Base-by-base conservation (phyloP, 441 rosid species). In the Erodium texanum region DNA sequence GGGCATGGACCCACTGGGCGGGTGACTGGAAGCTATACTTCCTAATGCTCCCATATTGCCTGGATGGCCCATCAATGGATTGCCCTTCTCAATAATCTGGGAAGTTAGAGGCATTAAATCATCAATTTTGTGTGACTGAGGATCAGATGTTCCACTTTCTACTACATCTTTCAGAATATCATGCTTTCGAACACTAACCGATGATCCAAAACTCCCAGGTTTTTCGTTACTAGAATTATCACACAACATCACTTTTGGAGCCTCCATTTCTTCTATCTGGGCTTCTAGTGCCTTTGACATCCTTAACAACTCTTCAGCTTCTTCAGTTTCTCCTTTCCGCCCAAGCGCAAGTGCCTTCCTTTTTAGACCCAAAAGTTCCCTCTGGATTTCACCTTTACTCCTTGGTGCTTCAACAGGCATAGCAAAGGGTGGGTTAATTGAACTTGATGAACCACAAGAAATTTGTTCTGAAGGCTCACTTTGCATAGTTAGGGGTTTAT, bases 341-440 rank as follows among this genome's bases (percentile, higher is more conserved):
- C 87, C 80, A 69, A 76, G 79, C 27, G 86, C 82, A 76, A 86
- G 88, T 14, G 86, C 90, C 74, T 84, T 86, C 73, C 92, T 86
- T 75, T 86, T 88, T 74, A 90, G 74, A 69, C 81, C 85, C 71
- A 84, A 62, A 50, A 83, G 89, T 66, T 88, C 89, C 79, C 83
- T 79, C 70, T 84, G 92, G 67, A 84, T 82, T 71, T 88, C 85
- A 24, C 79, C 85, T 77, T 85, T 88, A 14, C 73, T 85, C 83
- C 85, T 82, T 54, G 78, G 78, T 54, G 66, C 70, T 20, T 66
- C 71, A 65, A 45, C 61, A 62, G 77, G 70, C 73, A 68, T 61
- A 7, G 78, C 73, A 45, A 82, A 54, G 18, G 77, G 54, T 50
- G 66, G 70, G 24, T 9, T 23, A 41, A 18, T 41, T 10, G 85